A percentile compares a stretch with the other conserved stretches of the same genome.
These are phyloP conservation scores for Umbelopsis isabellina DNA, from an alignment of 192 early-diverging fungal genomes.

Conservation along the genomic window DNA sequence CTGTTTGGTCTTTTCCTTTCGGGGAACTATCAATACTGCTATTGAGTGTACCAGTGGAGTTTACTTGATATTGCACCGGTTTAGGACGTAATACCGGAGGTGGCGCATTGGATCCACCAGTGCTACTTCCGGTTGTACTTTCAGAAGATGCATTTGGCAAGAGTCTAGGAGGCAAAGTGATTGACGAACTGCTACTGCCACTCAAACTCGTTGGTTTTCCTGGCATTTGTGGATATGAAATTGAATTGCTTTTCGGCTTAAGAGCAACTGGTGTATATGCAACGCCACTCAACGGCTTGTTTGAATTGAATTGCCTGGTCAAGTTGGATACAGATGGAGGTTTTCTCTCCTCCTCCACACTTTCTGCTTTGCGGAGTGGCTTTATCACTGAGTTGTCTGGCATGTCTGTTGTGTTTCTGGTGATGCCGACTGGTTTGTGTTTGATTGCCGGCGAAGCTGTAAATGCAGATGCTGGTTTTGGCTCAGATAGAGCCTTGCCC, in stretches of 20 bases:
- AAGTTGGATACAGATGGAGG: constrained; percentile 1
- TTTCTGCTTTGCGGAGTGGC: too few species aligned
- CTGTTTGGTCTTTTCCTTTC: neutral
- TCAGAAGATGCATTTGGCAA: neutral
- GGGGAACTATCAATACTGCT: neutral
- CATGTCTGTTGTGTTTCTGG: neutral
- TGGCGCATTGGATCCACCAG: neutral
- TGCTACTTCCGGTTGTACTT: neutral
- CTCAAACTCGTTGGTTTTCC: neutral
- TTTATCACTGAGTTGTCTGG: too few species aligned
- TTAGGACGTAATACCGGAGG: constrained; percentile 11
- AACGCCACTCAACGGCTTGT: neutral
- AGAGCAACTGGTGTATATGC: neutral
- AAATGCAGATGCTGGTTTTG: neutral
- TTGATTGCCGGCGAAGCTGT: neutral
- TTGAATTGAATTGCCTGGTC: neutral
- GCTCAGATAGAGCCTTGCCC: neutral
- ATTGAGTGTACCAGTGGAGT: neutral
- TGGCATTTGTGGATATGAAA: neutral
- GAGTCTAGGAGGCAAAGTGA: neutral
- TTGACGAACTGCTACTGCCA: neutral
- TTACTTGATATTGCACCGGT: neutral
- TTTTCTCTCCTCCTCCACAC: neutral
- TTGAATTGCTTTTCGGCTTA: constrained; percentile 9
- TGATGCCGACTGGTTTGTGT: neutral